These are phyloP conservation scores for Xanthoceras sorbifolium DNA, from an alignment of 345 rosid genomes.

Conservation along the genomic window DNA sequence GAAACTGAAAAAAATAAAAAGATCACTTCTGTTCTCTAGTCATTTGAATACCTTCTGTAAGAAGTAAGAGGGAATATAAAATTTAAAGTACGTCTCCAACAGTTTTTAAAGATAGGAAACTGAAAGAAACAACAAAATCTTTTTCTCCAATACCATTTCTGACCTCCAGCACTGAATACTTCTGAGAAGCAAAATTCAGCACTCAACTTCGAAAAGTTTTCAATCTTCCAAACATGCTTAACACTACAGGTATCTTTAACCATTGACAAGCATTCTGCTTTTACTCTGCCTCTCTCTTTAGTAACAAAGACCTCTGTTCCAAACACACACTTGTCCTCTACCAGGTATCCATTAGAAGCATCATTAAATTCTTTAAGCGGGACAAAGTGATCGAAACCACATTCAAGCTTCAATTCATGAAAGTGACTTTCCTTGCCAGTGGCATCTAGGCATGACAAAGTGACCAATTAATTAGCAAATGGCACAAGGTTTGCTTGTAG, in stretches of 20 bases:
- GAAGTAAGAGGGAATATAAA: too few species aligned
- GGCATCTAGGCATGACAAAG: slow-evolving; percentile 30
- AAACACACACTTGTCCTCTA: slow-evolving; percentile 39
- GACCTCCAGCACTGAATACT: slow-evolving; percentile 30
- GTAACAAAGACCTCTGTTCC: slow-evolving; percentile 48
- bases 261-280: slow-evolving; percentile 38
- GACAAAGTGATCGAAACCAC: slow-evolving; percentile 48
- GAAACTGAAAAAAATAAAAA: too few species aligned
- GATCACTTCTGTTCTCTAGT: too few species aligned
- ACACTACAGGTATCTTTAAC: slow-evolving; percentile 10
- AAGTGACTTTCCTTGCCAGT: slow-evolving; percentile 38
- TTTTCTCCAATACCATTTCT: slow-evolving; percentile 34
- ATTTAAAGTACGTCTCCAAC: too few species aligned
- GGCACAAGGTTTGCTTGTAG: not conserved
- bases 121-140: not conserved
- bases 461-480: not conserved
- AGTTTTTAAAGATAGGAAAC: not conserved
- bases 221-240: slow-evolving; percentile 40
- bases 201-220: slow-evolving; percentile 30
- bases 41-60: too few species aligned
- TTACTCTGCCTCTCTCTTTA: slow-evolving; percentile 37
- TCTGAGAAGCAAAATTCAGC: slow-evolving; percentile 20
- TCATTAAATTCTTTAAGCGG: slow-evolving; percentile 25
- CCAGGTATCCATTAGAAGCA: slow-evolving; percentile 37
- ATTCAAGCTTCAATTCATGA: slow-evolving; percentile 33